Conservation (phyloP, 306 rosid genomes). For the Canavalia gladiata region DNA sequence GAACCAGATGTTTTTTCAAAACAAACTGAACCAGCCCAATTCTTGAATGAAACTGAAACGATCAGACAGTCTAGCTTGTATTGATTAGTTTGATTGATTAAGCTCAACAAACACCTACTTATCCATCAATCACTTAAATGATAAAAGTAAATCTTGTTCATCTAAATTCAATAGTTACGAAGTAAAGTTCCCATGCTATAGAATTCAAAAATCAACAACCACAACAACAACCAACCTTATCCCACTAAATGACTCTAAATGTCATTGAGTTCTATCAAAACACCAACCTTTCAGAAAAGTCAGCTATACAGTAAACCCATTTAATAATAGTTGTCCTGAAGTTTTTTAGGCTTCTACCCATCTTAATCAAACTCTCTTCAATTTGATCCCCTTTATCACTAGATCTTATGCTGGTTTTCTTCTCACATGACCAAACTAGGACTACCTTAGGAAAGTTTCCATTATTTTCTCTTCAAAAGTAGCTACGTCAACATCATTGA, state of each 20-base stretch:
- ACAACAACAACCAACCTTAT: conserved; percentile 3
- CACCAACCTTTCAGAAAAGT: neutral
- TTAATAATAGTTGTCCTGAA: neutral
- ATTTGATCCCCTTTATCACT: conserved; percentile 7
- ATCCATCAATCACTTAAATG: conserved; percentile 19
- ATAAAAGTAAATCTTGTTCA: neutral
- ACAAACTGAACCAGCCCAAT: neutral
- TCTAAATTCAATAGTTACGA: conserved; percentile 2
- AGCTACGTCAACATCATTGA: neutral
- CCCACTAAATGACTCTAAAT: neutral
- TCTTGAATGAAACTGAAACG: neutral
- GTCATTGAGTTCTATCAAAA: neutral
- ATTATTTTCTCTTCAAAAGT: conserved; percentile 2
- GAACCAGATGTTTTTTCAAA: neutral
- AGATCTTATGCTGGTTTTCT: neutral
- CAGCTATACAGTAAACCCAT: neutral
- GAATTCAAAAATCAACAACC: neutral
- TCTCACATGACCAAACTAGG: conserved; percentile 9
- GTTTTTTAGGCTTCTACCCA: neutral
- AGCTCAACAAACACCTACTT: neutral
- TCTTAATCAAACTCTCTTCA: neutral
- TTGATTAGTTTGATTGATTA: neutral
- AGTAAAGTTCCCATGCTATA: neutral
- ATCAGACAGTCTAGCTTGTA: neutral
- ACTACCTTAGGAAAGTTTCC: neutral